Conservation (phyloP, 257 asterid genomes). For the Nicotiana knightiana region DNA sequence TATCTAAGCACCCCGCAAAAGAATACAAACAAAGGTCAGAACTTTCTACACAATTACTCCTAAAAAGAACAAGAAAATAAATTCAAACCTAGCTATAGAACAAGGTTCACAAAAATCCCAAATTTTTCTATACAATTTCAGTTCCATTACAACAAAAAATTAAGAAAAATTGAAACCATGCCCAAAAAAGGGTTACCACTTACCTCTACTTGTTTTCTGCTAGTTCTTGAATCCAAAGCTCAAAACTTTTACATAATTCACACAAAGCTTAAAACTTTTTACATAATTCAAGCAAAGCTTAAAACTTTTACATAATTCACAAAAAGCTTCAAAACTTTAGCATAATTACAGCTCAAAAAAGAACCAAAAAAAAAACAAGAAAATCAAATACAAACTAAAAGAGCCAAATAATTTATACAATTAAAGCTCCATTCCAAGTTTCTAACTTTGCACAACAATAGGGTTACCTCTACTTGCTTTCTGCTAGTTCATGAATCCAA, state of each 20-base stretch:
- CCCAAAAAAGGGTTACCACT: background rate
- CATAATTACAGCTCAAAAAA: background rate
- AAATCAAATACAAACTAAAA: background rate
- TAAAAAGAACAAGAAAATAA: background rate
- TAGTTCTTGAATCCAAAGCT: conserved; percentile 34
- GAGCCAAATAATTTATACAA: too few species aligned
- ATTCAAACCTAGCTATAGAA: background rate
- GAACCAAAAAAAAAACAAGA: background rate
- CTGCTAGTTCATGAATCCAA: conserved; percentile 44
- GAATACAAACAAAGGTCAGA: background rate
- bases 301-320: background rate
- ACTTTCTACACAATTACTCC: background rate
- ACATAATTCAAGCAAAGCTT: background rate
- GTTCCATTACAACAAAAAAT: too few species aligned
- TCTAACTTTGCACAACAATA: background rate
- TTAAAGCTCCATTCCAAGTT: too few species aligned
- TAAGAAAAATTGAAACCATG: too few species aligned
- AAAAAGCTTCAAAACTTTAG: background rate
- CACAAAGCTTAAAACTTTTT: background rate
- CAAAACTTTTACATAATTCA: background rate
- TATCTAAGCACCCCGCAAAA: too few species aligned
- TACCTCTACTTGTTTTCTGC: conserved; percentile 56
- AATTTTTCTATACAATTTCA: too few species aligned
- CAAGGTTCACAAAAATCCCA: background rate
- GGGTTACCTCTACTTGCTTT: conserved; percentile 54